These are phyloP conservation scores for Neopestalotiopsis sp. DNA, from an alignment of 2,329 filamentous ascomycete species.

Conservation along the genomic window DNA sequence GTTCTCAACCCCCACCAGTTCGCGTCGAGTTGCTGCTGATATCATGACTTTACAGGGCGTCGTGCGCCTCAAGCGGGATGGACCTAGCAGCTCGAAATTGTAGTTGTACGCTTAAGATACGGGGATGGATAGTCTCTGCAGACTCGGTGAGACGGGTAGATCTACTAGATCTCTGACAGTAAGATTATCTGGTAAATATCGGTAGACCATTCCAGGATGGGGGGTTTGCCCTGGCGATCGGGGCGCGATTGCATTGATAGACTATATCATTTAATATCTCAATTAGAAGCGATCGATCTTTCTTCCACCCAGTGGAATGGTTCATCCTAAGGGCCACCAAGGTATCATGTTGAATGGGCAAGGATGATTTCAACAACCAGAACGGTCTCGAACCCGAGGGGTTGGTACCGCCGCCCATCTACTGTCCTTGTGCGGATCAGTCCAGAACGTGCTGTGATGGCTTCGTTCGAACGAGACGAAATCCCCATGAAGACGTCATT, in stretches of 20 bases:
- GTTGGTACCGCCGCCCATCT: too few relatives aligned
- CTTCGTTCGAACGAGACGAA: too few relatives aligned
- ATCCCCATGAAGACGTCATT: too few relatives aligned
- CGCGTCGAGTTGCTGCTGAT: background rate
- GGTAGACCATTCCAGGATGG: background rate
- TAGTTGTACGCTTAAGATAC: constrained; percentile 17
- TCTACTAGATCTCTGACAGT: background rate
- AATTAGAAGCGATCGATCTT: background rate
- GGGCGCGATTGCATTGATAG: background rate
- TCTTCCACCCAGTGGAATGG: background rate
- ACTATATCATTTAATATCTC: background rate
- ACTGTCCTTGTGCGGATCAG: too few relatives aligned
- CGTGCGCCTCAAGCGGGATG: constrained; percentile 32
- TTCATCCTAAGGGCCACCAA: too few relatives aligned
- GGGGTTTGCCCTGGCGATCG: too few relatives aligned
- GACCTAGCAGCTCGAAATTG: constrained; percentile 27
- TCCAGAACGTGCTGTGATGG: too few relatives aligned
- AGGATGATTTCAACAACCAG: too few relatives aligned
- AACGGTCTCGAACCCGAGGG: too few relatives aligned
- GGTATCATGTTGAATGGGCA: too few relatives aligned
- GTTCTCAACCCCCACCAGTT: constrained; percentile 25
- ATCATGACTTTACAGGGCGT: constrained; percentile 31
- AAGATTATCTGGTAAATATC: background rate
- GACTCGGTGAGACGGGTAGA: background rate
- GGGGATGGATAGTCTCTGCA: background rate